phyloP scores from a whole-genome alignment of 2,329 filamentous ascomycete species.

The Neopestalotiopsis sp. region DNA sequence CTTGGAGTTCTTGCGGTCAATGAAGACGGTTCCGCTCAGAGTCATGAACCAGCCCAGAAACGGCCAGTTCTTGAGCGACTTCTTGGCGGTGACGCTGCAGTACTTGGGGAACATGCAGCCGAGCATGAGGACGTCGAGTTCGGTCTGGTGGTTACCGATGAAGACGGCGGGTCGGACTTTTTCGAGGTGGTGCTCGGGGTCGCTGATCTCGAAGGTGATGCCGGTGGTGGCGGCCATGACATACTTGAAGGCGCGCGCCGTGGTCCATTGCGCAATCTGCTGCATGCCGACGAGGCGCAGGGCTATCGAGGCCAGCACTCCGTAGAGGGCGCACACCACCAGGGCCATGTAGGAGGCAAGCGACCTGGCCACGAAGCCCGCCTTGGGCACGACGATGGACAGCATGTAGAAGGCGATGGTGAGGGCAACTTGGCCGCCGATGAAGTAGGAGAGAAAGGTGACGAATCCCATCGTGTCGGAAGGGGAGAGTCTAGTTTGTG shows the following conservation, averaged over 20 bases:
- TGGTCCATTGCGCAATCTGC: slow-evolving; percentile 84
- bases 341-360: slow-evolving; percentile 71
- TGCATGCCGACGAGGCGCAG: slow-evolving; percentile 75
- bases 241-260: slow-evolving; percentile 79
- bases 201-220: slow-evolving; percentile 77
- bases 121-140: slow-evolving; percentile 92
- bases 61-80: slow-evolving; percentile 77
- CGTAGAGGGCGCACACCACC: slow-evolving; percentile 69
- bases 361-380: slow-evolving; percentile 72
- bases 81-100: slow-evolving; percentile 93
- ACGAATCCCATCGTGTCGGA: slow-evolving; percentile 34
- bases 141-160: slow-evolving; percentile 93
- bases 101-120: slow-evolving; percentile 88
- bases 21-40: slow-evolving; percentile 89
- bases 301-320: slow-evolving; percentile 74
- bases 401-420: slow-evolving; percentile 66
- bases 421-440: slow-evolving; percentile 57
- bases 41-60: slow-evolving; percentile 95
- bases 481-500: not conserved
- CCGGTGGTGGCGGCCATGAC: slow-evolving; percentile 78
- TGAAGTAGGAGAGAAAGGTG: slow-evolving; percentile 47
- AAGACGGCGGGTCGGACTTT: slow-evolving; percentile 84
- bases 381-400: slow-evolving; percentile 61
- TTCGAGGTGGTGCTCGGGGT: slow-evolving; percentile 66
- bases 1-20: slow-evolving; percentile 85